Base-by-base conservation (phyloP, 1,284 basidiomycete genomes). In the Melampsora americana region DNA sequence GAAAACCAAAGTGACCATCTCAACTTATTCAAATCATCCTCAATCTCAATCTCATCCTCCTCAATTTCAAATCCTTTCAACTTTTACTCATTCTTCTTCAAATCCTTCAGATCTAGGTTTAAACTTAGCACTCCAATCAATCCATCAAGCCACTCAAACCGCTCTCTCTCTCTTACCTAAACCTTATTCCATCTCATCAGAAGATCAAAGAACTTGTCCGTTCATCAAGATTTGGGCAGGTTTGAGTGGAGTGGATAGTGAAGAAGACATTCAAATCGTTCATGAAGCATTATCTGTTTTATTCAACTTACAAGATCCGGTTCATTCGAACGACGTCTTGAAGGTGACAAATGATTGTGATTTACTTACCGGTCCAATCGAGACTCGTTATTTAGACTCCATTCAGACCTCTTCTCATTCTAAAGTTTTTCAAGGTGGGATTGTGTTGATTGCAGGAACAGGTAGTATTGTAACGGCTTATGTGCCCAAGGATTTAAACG, bases 381-480 rank as follows among this genome's bases (percentile, higher is more conserved):
- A 74, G 16, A n/a, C 1, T 18, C 50, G 59, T 42, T 74, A 74
- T 26, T 12, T 32, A 18, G 18, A 20, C 5, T 53, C 53, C 28
- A 48, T 48, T 30, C 7, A 65, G 12, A 14, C 2, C 18, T 60
- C 53, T 14, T 23, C n/a, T 26, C 11, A 1, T 6, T 12, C 32
- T 5, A 46, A 30, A 12, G 23, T 28, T n/a, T 67, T 65, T 48
- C 14, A 28, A 42, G 72, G 72, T 11, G 72, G 72, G 3, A 67
- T 74, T 11, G 72, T 74, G n/a, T 48, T 74, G 32, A 74, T 74
- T 44, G 72, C 72, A n/a, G 72, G 72, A 0, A 74, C 72, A 4
- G 72, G 72, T 39, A 74, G 72, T 28, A 74, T 66, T 28, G 72
- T 53, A 6, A 74, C 65, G 6, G 64, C 65, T 23, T 74, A 66